These are phyloP conservation scores for Pelargonium nanum DNA, from an alignment of 345 rosid species.

Conservation along the genomic window DNA sequence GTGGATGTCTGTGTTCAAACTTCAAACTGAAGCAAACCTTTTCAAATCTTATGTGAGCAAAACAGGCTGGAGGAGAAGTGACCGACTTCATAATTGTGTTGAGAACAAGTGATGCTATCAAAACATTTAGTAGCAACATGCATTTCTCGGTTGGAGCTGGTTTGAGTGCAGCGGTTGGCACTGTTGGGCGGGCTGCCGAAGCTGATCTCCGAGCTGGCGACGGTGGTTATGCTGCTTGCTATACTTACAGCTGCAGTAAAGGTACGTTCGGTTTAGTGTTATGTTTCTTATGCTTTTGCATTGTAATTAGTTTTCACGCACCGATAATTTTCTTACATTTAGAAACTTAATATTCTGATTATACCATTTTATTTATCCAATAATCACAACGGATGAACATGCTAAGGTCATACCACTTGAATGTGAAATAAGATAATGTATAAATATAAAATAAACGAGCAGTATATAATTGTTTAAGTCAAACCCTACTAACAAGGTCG, in stretches of 20 bases:
- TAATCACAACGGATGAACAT: too few species aligned
- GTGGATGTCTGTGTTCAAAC: too few species aligned
- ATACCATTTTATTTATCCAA: too few species aligned
- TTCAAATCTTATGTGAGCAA: background rate
- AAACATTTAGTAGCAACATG: constrained; percentile 70
- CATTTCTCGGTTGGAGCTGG: constrained; percentile 93
- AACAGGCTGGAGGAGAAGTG: constrained; percentile 93
- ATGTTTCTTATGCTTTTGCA: constrained; percentile 1
- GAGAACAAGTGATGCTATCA: constrained; percentile 75
- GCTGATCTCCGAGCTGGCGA: constrained; percentile 89
- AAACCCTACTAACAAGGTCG: too few species aligned
- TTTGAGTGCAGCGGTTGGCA: constrained; percentile 82
- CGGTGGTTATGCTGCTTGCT: constrained; percentile 91
- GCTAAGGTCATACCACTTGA: too few species aligned
- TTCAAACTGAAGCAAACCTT: too few species aligned
- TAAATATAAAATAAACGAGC: too few species aligned
- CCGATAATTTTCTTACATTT: too few species aligned
- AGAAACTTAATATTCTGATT: too few species aligned
- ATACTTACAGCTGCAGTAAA: constrained; percentile 97
- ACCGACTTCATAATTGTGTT: constrained; percentile 83
- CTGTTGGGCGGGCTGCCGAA: constrained; percentile 69
- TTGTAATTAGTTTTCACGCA: too few species aligned
- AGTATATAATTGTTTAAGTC: too few species aligned
- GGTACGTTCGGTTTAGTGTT: constrained; percentile 25
- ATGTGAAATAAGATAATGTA: too few species aligned